Evolutionary conservation across 2,329 filamentous ascomycete species (phyloP).

Genomic region (Whalleya microplaca): DNA sequence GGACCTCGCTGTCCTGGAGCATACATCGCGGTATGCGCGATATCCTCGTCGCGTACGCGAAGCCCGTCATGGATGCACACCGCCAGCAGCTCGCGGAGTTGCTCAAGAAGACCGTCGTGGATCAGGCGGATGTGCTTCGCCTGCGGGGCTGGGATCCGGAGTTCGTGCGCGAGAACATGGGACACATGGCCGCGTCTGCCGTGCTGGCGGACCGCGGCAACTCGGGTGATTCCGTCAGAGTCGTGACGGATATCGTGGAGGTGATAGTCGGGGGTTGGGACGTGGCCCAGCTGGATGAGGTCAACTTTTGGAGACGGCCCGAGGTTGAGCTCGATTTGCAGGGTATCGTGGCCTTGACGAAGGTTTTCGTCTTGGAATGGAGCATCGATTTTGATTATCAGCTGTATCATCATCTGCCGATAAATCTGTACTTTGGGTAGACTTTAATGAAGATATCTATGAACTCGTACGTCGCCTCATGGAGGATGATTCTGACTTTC

Average conservation of each 20-base stretch:
- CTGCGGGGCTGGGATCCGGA: conserved; percentile 33
- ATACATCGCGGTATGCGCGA: conserved; percentile 38
- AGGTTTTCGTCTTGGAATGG: conserved; percentile 40
- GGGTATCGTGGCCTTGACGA: conserved; percentile 36
- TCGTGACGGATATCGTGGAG: conserved; percentile 34
- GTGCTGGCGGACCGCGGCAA: conserved; percentile 36
- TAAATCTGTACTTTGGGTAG: conserved; percentile 26
- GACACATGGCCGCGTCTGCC: conserved; percentile 33
- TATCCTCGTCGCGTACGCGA: conserved; percentile 35
- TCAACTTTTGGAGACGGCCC: conserved; percentile 24
- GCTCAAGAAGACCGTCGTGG: conserved; percentile 17
- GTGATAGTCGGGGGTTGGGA: conserved; percentile 23
- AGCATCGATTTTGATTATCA: conserved; percentile 42
- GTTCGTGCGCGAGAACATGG: conserved; percentile 35
- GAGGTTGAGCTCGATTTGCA: conserved; percentile 21
- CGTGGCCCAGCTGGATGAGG: conserved; percentile 23
- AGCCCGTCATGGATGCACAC: conserved; percentile 31
- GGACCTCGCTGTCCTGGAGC: conserved; percentile 39
- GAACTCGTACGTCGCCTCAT: background rate
- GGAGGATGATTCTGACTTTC: background rate
- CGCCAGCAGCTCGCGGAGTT: conserved; percentile 26
- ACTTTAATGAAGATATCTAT: background rate
- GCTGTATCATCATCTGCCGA: conserved; percentile 40
- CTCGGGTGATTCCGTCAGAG: conserved; percentile 37
- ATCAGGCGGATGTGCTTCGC: conserved; percentile 15